Conservation (phyloP, 495 filamentous ascomycete genomes). For the Penicillium manginii region DNA sequence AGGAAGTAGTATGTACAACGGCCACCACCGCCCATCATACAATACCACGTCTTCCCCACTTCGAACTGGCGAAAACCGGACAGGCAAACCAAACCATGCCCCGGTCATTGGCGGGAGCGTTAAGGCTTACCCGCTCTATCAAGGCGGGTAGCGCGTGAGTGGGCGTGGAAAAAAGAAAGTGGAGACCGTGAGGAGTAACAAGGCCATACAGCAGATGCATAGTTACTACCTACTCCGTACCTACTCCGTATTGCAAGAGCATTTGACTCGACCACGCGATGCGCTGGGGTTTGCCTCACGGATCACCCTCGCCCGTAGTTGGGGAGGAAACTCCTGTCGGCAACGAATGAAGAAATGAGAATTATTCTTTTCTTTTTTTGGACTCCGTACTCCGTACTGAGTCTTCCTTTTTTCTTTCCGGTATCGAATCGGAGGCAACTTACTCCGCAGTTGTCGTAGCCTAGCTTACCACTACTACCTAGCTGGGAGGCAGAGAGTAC, state of each 20-base stretch:
- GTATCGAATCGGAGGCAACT: background rate
- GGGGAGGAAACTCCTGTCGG: background rate
- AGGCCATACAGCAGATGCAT: background rate
- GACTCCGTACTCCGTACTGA: too few species aligned
- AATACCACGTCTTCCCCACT: slow-evolving; percentile 7
- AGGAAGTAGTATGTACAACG: background rate
- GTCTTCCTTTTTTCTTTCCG: background rate
- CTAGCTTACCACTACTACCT: slow-evolving; percentile 11
- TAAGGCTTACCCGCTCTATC: slow-evolving; percentile 15
- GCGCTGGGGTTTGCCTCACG: slow-evolving; percentile 11
- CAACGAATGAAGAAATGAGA: slow-evolving; percentile 4
- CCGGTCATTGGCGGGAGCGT: slow-evolving; percentile 22
- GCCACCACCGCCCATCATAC: background rate
- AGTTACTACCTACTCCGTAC: too few species aligned
- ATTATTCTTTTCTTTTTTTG: background rate
- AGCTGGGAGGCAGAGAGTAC: background rate
- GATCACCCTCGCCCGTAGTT: slow-evolving; percentile 6
- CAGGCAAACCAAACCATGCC: background rate
- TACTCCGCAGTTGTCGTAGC: slow-evolving; percentile 2
- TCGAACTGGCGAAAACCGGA: slow-evolving; percentile 4
- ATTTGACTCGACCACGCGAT: slow-evolving; percentile 37
- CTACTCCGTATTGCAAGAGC: slow-evolving; percentile 7
- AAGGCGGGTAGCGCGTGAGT: slow-evolving; percentile 33
- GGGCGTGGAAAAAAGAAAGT: slow-evolving; percentile 4
- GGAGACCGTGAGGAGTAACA: slow-evolving; percentile 9